These are phyloP conservation scores for Lycium barbarum DNA, from an alignment of 257 asterid genomes.

Conservation along the genomic window DNA sequence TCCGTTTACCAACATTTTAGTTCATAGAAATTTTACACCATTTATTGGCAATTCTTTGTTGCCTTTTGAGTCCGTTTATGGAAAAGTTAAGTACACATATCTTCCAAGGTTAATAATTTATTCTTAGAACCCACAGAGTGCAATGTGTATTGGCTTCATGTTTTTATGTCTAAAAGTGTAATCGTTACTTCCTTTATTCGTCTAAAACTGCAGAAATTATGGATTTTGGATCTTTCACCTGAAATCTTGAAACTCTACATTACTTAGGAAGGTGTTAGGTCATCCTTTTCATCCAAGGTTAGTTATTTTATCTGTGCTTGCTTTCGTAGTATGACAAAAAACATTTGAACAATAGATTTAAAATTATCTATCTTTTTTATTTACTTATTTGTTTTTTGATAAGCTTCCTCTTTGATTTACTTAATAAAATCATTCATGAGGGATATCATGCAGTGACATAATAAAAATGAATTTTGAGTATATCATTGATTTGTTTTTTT, in stretches of 20 bases:
- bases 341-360: not conserved
- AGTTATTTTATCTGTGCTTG: conserved; percentile 33
- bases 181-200: not conserved
- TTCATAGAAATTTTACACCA: not conserved
- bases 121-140: not conserved
- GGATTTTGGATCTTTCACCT: conserved; percentile 99
- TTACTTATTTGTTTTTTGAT: not conserved
- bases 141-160: conserved; percentile 25
- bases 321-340: not conserved
- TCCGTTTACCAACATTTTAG: conserved; percentile 12
- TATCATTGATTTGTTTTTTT: not conserved
- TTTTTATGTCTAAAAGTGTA: not conserved
- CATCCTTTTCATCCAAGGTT: conserved; percentile 98
- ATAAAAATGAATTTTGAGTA: not conserved
- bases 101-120: no score
- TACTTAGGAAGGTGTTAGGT: conserved; percentile 98
- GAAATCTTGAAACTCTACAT: conserved; percentile 98
- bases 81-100: not conserved
- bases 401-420: not conserved
- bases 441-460: not conserved
- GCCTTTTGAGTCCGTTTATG: not conserved
- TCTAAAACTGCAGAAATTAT: conserved; percentile 73
- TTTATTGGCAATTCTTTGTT: not conserved
- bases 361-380: conserved; percentile 4
- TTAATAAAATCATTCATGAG: conserved; percentile 13